Base-by-base conservation (phyloP, 306 rosid species). In the Senna tora region DNA sequence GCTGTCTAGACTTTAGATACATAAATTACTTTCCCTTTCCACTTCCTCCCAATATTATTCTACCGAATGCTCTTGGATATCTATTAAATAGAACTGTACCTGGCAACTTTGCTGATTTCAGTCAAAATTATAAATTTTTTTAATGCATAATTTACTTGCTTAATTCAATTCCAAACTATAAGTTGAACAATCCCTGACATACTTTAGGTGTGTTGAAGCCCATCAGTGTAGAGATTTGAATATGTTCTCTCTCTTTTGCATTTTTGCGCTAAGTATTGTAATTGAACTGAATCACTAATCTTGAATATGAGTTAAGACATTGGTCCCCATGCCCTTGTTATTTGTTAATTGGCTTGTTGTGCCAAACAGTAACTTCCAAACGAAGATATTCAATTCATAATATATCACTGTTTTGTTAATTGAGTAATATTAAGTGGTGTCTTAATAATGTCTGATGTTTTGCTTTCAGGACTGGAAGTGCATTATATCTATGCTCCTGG, bases 381-480 rank as follows among this genome's bases (percentile, higher is more conserved):
- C 22, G 56, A 68, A 56, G 6, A 59, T 63, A 30, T 67, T 68
- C 13, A 14, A 25, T 43, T 59, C 50, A 47, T 32, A 9, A 75
- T 28, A 54, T 75, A 20, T 73, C 2, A 10, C 2, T 17, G 41
- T 33, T 65, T 10, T 38, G 19, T 38, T 61, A 49, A 11, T 36
- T 75, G 75, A 64, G 45, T 65, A 67, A 71, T 69, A 66, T 68
- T 56, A 42, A 64, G 66, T 60, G 16, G 67, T 73, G 75, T 70
- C 75, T 54, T 75, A 54, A 77, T 73, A 58, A 53, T 68, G 51
- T 25, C 69, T 67, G 41, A 74, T 58, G 34, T 69, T 72, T 79
- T 78, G 16, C 81, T 84, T 84, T 85, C 80, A 94, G 98, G 98
- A 94, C 70, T 94, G 98, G 98, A 94, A 89, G 82, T 87, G 97